Evolutionary conservation across 495 filamentous ascomycete species (phyloP).

Genomic region (Penicillium parvum): DNA sequence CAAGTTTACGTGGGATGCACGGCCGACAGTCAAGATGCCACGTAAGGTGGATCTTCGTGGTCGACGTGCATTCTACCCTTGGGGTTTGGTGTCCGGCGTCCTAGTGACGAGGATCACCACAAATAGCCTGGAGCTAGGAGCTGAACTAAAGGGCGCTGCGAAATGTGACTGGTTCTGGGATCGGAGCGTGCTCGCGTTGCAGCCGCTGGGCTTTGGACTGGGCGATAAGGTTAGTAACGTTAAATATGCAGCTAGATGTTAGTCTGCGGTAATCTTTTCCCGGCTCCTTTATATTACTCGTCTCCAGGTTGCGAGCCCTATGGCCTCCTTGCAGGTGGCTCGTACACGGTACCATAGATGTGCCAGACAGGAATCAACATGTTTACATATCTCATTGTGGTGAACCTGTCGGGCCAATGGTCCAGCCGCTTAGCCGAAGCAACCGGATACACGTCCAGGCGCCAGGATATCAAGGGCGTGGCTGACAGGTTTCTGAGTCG

Average conservation of each 20-base stretch:
- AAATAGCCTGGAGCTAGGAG: not conserved
- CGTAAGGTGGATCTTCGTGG: conserved; percentile 4
- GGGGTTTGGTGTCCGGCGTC: not conserved
- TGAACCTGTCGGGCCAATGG: conserved; percentile 10
- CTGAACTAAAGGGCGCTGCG: not conserved
- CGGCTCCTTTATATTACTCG: no score
- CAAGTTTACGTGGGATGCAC: conserved; percentile 4
- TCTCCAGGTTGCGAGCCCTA: conserved; percentile 13
- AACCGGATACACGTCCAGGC: conserved; percentile 9
- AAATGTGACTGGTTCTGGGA: not conserved
- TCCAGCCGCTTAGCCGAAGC: conserved; percentile 13
- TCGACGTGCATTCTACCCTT: not conserved
- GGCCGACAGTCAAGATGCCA: not conserved
- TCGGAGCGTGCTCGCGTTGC: conserved; percentile 3
- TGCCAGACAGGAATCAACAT: no score
- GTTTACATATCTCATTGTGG: no score
- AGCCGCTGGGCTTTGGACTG: conserved; percentile 12
- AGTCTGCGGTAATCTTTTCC: conserved; percentile 11
- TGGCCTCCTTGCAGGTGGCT: conserved; percentile 17
- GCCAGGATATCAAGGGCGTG: not conserved
- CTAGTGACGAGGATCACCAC: not conserved
- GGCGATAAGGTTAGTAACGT: conserved; percentile 25
- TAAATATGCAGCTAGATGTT: no score
- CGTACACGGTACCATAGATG: not conserved
- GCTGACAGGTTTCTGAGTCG: not conserved